Evolutionary conservation across 306 rosid species (phyloP).

Genomic region (Vicia sativa): DNA sequence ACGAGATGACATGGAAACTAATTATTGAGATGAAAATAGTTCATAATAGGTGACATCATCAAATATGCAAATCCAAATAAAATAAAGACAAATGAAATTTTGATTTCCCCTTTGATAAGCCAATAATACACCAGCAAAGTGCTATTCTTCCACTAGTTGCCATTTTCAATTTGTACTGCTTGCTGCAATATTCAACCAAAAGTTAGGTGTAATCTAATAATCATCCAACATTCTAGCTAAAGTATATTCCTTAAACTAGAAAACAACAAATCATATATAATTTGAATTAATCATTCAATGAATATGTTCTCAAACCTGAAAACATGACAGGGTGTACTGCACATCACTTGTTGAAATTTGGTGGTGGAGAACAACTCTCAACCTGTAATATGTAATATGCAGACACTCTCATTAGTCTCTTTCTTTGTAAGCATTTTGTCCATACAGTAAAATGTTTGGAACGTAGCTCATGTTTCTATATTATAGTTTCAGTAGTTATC

Average conservation of each 20-base stretch:
- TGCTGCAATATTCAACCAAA: slow-evolving; percentile 50
- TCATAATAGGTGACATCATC: slow-evolving; percentile 19
- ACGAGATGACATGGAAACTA: background rate
- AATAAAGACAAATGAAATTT: slow-evolving; percentile 29
- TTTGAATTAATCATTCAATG: slow-evolving; percentile 7
- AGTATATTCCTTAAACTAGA: background rate
- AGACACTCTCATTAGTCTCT: slow-evolving; percentile 18
- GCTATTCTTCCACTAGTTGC: slow-evolving; percentile 45
- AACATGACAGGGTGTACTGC: slow-evolving; percentile 73
- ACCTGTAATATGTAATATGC: slow-evolving; percentile 57
- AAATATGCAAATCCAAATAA: slow-evolving; percentile 23
- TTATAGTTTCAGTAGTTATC: too few relatives aligned
- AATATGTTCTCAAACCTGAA: slow-evolving; percentile 59
- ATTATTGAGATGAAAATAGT: background rate
- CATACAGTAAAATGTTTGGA: slow-evolving; percentile 1
- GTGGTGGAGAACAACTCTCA: slow-evolving; percentile 86
- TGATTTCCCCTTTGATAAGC: slow-evolving; percentile 5
- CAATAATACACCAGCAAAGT: slow-evolving; percentile 13
- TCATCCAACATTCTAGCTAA: background rate
- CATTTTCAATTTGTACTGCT: slow-evolving; percentile 52
- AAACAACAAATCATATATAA: slow-evolving; percentile 20
- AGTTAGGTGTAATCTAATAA: background rate
- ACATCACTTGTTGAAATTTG: slow-evolving; percentile 76
- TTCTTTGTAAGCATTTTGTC: slow-evolving; percentile 1
- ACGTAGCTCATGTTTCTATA: too few relatives aligned